Percentiles rank a stretch among this genome's conserved stretches.
These are phyloP conservation scores for Theileria luwenshuni DNA, from an alignment of 169 alveolate genomes.

Conservation along the genomic window DNA sequence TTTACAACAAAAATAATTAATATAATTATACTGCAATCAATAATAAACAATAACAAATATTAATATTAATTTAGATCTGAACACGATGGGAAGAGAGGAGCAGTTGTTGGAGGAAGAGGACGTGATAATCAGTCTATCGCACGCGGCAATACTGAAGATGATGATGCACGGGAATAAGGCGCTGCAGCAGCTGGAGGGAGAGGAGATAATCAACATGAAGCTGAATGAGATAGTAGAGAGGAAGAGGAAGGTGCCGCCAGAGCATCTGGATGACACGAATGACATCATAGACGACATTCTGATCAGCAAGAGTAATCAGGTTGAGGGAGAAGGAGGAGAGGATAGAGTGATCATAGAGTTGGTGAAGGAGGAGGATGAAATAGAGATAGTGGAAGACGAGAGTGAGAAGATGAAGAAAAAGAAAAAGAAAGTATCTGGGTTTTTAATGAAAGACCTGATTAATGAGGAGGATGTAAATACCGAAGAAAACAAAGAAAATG, in stretches of 20 bases:
- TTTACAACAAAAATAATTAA: neutral
- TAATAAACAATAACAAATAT: constrained; percentile 72
- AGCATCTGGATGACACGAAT: constrained; percentile 64
- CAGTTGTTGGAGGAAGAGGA: constrained; percentile 11
- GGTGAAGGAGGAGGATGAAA: constrained; percentile 60
- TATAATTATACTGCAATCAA: constrained; percentile 44
- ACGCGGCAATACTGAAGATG: constrained; percentile 81
- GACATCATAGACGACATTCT: constrained; percentile 46
- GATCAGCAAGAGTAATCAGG: constrained; percentile 57
- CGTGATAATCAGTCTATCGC: constrained; percentile 62
- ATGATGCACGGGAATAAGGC: constrained; percentile 86
- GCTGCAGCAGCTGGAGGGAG: constrained; percentile 56
- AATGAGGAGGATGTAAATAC: neutral
- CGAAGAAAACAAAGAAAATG: neutral
- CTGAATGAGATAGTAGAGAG: constrained; percentile 54
- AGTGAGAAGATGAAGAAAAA: neutral
- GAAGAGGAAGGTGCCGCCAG: constrained; percentile 66
- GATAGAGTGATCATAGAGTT: constrained; percentile 67
- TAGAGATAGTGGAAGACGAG: constrained; percentile 4
- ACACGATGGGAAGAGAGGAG: constrained; percentile 17
- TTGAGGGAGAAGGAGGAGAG: constrained; percentile 55
- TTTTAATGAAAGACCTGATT: neutral
- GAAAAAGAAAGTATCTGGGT: neutral
- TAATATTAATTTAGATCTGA: constrained; percentile 72
- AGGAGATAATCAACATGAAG: constrained; percentile 27